Conservation (phyloP, 1,139 yeast genomes). For the Geotrichum carabidarum region DNA sequence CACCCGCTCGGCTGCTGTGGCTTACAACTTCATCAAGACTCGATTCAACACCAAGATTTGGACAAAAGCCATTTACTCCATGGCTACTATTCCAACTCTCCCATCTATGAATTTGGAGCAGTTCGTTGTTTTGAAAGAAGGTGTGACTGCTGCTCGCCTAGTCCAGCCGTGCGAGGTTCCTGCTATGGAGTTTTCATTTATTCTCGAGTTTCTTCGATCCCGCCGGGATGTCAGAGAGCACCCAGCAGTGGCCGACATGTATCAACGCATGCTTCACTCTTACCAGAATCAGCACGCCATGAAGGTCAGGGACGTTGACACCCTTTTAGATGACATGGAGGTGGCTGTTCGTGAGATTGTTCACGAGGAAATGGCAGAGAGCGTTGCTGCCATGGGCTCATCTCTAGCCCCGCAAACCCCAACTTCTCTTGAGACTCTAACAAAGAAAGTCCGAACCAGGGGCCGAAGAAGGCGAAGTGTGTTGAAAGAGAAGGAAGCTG, state of each 20-base stretch:
- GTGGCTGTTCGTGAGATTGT: conserved; percentile 10
- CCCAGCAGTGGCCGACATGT: conserved; percentile 10
- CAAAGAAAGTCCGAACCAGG: conserved; percentile 9
- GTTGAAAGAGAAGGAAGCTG: not conserved
- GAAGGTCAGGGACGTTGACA: conserved; percentile 8
- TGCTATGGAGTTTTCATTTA: conserved; percentile 15
- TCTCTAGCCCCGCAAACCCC: not conserved
- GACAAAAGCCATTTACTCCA: conserved; percentile 15
- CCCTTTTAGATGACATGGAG: conserved; percentile 7
- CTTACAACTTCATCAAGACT: conserved; percentile 14
- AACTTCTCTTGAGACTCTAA: conserved; percentile 8
- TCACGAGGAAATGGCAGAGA: conserved; percentile 4
- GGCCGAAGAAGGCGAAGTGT: conserved; percentile 15
- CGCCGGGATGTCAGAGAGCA: conserved; percentile 16
- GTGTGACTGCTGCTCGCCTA: conserved; percentile 10
- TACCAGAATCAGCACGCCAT: conserved; percentile 6
- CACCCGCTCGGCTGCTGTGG: conserved; percentile 13
- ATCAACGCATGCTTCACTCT: conserved; percentile 7
- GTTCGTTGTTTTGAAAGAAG: conserved; percentile 9
- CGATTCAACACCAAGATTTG: conserved; percentile 16
- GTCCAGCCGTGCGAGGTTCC: conserved; percentile 18
- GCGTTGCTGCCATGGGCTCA: not conserved
- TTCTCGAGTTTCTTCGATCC: conserved; percentile 12
- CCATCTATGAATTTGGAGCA: conserved; percentile 10
- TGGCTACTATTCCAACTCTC: conserved; percentile 16